Conservation (phyloP, 306 rosid genomes). For the Luffa acutangula region DNA sequence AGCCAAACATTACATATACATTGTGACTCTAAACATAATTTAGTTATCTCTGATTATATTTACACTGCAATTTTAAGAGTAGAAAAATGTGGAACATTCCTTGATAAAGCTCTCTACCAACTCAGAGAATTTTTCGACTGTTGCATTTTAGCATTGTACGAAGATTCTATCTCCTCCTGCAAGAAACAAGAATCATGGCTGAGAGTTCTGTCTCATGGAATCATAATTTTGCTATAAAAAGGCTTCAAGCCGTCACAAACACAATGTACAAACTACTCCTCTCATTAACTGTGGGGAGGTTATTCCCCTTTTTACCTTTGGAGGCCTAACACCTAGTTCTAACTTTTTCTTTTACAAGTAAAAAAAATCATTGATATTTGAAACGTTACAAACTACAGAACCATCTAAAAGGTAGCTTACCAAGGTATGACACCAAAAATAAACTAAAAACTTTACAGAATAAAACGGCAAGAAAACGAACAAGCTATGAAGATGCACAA, state of each 20-base stretch:
- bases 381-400: background rate
- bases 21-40: background rate
- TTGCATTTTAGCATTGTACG: constrained; percentile 44
- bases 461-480: background rate
- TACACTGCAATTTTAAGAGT: background rate
- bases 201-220: background rate
- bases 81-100: background rate
- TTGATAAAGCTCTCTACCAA: constrained; percentile 28
- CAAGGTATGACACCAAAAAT: background rate
- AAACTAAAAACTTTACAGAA: background rate
- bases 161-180: constrained; percentile 58
- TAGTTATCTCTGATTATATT: background rate
- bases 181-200: constrained; percentile 4
- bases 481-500: background rate
- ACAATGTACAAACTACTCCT: too few relatives aligned
- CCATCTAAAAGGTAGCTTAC: background rate
- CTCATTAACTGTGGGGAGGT: too few relatives aligned
- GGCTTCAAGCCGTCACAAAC: too few relatives aligned
- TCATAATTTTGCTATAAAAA: too few relatives aligned
- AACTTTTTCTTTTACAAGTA: background rate
- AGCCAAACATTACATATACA: background rate
- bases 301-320: too few relatives aligned
- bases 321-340: too few relatives aligned
- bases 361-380: background rate
- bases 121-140: constrained; percentile 40